These are phyloP conservation scores for Phaffia australis DNA, from an alignment of 768 basidiomycete genomes.

Conservation along the genomic window DNA sequence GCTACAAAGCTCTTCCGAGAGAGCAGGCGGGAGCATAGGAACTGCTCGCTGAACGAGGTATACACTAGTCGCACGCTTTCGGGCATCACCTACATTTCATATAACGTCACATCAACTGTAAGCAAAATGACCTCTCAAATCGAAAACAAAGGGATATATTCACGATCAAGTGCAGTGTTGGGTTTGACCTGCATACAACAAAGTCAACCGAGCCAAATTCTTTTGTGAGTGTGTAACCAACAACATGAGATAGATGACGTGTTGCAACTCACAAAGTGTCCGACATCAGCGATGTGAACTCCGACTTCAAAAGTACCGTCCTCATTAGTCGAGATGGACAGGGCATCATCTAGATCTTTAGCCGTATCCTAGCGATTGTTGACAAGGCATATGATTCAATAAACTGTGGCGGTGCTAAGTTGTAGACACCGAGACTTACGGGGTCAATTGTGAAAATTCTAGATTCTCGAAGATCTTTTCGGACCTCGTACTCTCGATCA, in stretches of 20 bases:
- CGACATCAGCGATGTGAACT: constrained; percentile 93
- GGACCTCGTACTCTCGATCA: constrained; percentile 73
- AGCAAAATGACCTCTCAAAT: no score
- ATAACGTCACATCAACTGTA: background rate
- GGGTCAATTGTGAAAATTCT: constrained; percentile 93
- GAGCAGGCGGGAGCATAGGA: constrained; percentile 89
- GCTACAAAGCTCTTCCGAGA: constrained; percentile 88
- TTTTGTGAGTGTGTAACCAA: background rate
- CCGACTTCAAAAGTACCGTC: constrained; percentile 88
- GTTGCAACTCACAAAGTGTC: constrained; percentile 80
- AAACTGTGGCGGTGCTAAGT: background rate
- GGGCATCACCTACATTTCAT: constrained; percentile 51
- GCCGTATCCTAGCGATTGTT: constrained; percentile 43
- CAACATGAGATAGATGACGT: background rate
- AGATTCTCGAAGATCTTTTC: constrained; percentile 74
- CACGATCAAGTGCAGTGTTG: constrained; percentile 79
- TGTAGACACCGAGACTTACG: constrained; percentile 31
- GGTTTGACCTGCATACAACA: constrained; percentile 32
- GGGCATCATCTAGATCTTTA: constrained; percentile 87
- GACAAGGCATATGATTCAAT: background rate
- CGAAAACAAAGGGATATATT: background rate
- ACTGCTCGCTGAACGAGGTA: constrained; percentile 93
- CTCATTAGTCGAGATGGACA: constrained; percentile 77
- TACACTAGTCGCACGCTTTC: constrained; percentile 82
- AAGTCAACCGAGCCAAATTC: background rate